Evolutionary conservation across 345 rosid species (phyloP).

Genomic region (Citrus hindsii): DNA sequence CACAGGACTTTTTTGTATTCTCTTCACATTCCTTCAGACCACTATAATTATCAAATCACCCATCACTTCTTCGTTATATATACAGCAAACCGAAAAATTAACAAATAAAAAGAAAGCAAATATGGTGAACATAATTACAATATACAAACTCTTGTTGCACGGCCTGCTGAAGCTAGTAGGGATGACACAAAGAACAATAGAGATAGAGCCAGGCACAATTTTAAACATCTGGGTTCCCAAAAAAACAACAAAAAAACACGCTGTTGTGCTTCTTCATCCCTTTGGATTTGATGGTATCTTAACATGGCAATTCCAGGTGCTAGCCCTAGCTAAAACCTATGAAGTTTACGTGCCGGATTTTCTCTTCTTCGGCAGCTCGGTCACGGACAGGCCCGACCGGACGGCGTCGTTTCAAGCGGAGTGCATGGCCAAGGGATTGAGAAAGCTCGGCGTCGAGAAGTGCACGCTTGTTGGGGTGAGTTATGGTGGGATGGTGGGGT

Average conservation of each 20-base stretch:
- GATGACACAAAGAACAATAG: slow-evolving; percentile 16
- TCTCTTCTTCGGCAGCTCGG: slow-evolving; percentile 43
- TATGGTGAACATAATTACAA: slow-evolving; percentile 19
- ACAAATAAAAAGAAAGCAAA: background rate
- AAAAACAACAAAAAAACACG: slow-evolving; percentile 6
- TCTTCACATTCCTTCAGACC: background rate
- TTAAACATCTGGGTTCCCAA: slow-evolving; percentile 42
- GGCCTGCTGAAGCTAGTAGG: slow-evolving; percentile 25
- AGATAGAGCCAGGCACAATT: slow-evolving; percentile 34
- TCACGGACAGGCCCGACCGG: slow-evolving; percentile 23
- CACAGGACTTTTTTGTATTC: background rate
- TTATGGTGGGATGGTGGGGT: slow-evolving; percentile 45
- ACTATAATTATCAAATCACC: background rate
- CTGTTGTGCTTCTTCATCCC: slow-evolving; percentile 41
- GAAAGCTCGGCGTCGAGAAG: slow-evolving; percentile 33
- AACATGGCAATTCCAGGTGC: slow-evolving; percentile 44
- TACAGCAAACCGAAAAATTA: no score
- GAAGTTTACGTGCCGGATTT: slow-evolving; percentile 47
- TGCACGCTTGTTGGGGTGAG: slow-evolving; percentile 42
- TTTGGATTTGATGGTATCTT: slow-evolving; percentile 29
- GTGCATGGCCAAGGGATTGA: slow-evolving; percentile 34
- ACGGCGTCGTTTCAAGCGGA: slow-evolving; percentile 42
- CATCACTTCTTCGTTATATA: no score
- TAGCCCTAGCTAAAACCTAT: slow-evolving; percentile 25
- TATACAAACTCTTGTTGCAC: slow-evolving; percentile 17